Evolutionary conservation across 176 grass and related monocot genomes (phyloP), one percentile per base, ranked within the genome.

Genomic region (Oryza brachyantha): DNA sequence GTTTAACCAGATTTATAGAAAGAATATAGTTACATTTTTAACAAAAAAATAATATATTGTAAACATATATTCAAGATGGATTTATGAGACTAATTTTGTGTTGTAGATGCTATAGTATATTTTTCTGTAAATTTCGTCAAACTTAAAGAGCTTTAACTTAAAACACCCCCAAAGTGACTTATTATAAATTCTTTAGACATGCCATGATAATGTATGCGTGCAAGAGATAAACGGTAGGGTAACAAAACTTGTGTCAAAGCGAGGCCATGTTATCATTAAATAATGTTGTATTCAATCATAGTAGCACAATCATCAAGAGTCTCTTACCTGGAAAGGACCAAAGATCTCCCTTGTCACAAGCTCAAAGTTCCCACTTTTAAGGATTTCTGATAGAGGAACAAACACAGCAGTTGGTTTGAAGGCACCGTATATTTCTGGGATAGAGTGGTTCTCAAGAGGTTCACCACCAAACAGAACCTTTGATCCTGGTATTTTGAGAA

Each of bases 351-450:
- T 93, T 24, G 83, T 98, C 48, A 91, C 96, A 75, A 93, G 83
- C 74, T 92, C 96, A 69, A 95, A 98, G 28, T 93, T 98, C 31
- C 46, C 71, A 27, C 40, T 88, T 87, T 91, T 91, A 52, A 91
- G 87, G 12, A 95, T 94, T 88, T 98, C 92, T 36, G 55, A 70
- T 68, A 98, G 58, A 83, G 92, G 96, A 79, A 98, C 86, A 90
- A 95, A 98, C 31, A 98, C 62, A 75, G 96, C 92, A 68, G 96
- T 95, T 57, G 96, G 96, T 46, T 89, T 93, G 68, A 98, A 21
- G 7, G 96, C 96, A 8, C 96, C 96, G 76, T 98, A 98, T 75
- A 98, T 76, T 85, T 98, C 80, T 36, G 96, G 96, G 87, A 98
- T 95, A 69, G 85, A 93, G 70, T 98, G 96, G 60, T 91, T 91